Percentiles rank a stretch among this genome's conserved stretches.
phyloP scores from a whole-genome alignment of 371 early-diverging fungal species.

The Mucor saturninus region DNA sequence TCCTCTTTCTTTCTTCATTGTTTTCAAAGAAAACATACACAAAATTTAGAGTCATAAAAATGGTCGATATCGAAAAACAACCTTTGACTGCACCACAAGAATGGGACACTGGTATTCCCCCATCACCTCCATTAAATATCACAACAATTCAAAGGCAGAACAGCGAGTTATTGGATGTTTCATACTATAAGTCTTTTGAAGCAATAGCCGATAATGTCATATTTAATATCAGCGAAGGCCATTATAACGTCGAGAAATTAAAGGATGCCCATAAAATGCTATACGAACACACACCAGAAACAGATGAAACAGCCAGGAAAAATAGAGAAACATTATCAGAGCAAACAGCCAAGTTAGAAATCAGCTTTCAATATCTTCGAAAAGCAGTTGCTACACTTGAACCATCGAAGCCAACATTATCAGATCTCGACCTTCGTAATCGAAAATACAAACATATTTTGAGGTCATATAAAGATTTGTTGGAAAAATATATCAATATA shows the following conservation, averaged over 20 bases:
- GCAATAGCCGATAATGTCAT: constrained; percentile 1
- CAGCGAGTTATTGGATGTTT: constrained; percentile 2
- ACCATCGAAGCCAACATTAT: constrained; percentile 23
- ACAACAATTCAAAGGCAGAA: not conserved
- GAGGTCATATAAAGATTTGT: constrained; percentile 14
- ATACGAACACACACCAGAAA: constrained; percentile 12
- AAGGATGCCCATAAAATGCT: constrained; percentile 15
- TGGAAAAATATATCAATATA: constrained; percentile 23
- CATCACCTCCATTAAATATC: not conserved
- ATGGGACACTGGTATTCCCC: not conserved
- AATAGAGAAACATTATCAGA: constrained; percentile 2
- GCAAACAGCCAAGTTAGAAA: constrained; percentile 2
- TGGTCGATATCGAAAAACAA: constrained; percentile 13
- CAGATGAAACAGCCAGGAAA: constrained; percentile 1
- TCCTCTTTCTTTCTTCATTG: not conserved
- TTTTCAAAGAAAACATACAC: not conserved
- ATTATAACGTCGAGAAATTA: constrained; percentile 6
- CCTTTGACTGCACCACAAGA: constrained; percentile 13
- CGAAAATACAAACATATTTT: constrained; percentile 14
- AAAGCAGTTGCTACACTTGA: constrained; percentile 10
- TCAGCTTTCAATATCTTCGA: constrained; percentile 10
- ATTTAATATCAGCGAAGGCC: constrained; percentile 17
- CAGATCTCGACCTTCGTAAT: constrained; percentile 22
- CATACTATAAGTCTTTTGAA: constrained; percentile 5
- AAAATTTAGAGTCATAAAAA: not conserved